These are phyloP conservation scores for Cyberlindnera samutprakarnensis DNA, from an alignment of 805 yeast genomes.

Conservation along the genomic window DNA sequence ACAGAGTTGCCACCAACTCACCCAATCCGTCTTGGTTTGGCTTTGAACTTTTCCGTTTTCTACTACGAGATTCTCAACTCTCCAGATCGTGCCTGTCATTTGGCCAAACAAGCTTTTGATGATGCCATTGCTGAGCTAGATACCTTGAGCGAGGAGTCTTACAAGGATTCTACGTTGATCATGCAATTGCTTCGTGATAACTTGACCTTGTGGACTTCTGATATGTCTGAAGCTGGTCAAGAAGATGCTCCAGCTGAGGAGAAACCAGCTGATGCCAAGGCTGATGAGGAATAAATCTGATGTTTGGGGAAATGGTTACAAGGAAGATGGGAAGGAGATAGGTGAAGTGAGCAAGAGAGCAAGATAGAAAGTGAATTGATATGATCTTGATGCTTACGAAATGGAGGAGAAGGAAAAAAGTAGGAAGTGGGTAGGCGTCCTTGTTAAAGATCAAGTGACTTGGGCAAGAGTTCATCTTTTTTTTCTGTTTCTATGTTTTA, in stretches of 20 bases:
- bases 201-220: conserved; percentile 96
- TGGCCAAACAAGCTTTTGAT: conserved; percentile 98
- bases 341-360: not conserved
- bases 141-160: conserved; percentile 94
- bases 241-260: conserved; percentile 40
- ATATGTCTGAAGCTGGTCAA: conserved; percentile 77
- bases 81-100: conserved; percentile 97
- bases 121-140: conserved; percentile 99
- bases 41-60: conserved; percentile 95
- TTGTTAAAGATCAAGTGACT: no score
- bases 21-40: conserved; percentile 96
- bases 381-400: no score
- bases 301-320: not conserved
- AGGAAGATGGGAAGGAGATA: no score
- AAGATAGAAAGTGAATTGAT: no score
- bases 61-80: conserved; percentile 97
- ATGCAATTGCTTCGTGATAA: conserved; percentile 99
- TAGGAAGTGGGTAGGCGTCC: no score
- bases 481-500: no score
- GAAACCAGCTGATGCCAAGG: conserved; percentile 22
- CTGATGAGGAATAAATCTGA: conserved; percentile 25
- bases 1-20: conserved; percentile 97
- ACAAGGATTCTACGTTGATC: conserved; percentile 96
- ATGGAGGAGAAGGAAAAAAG: no score
- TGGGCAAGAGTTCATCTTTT: no score